Percentiles rank a stretch among this genome's conserved stretches.
These are phyloP conservation scores for Botrytis paeoniae DNA, from an alignment of 2,329 filamentous ascomycete species.

Conservation along the genomic window DNA sequence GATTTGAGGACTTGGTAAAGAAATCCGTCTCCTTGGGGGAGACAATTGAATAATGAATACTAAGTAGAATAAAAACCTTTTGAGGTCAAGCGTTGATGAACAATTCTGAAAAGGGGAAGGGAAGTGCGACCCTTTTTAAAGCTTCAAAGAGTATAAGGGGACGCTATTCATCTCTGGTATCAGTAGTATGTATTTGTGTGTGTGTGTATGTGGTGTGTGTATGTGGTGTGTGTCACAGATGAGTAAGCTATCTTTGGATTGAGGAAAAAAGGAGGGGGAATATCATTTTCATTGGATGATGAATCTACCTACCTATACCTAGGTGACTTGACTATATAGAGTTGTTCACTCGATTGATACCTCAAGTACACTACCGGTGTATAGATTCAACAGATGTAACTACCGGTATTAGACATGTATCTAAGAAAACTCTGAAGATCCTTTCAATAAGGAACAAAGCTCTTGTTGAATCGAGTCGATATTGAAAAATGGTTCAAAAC, in stretches of 20 bases:
- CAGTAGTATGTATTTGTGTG: background rate
- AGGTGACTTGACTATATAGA: background rate
- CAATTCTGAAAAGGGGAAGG: slow-evolving; percentile 11
- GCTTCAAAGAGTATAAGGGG: background rate
- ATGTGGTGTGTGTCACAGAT: slow-evolving; percentile 4
- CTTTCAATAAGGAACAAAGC: background rate
- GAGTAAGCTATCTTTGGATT: background rate
- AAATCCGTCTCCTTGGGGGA: background rate
- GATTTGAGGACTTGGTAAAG: background rate
- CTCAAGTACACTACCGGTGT: background rate
- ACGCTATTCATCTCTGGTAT: background rate
- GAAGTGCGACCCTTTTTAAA: slow-evolving; percentile 2
- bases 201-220: background rate
- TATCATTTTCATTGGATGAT: background rate
- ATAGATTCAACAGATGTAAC: background rate
- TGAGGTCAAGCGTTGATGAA: slow-evolving; percentile 11
- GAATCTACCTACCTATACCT: background rate
- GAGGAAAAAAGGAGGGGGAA: background rate
- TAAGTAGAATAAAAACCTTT: background rate
- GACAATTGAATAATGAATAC: background rate
- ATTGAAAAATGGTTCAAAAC: background rate
- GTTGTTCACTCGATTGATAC: background rate
- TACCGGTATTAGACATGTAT: background rate
- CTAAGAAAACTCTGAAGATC: background rate
- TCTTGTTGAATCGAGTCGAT: background rate